A percentile compares a stretch with the other conserved stretches of the same genome.
Conservation (phyloP, 768 basidiomycete species). For the Suillus plorans region DNA sequence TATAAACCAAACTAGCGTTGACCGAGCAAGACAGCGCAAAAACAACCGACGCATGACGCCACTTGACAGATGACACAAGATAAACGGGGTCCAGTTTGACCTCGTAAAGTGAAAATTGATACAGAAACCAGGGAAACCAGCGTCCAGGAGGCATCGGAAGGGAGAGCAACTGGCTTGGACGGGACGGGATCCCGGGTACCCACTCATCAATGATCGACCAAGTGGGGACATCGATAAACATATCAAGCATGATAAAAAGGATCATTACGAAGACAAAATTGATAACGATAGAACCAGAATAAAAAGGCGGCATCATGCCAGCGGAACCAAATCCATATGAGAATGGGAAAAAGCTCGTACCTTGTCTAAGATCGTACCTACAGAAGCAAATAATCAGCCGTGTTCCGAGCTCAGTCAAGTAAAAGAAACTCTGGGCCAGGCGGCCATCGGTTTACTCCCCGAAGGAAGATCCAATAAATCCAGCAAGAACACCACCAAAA, state of each 20-base stretch:
- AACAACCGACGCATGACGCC: not conserved
- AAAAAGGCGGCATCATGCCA: not conserved
- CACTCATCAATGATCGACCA: not conserved
- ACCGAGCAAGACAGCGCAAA: not conserved
- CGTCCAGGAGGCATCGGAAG: not conserved
- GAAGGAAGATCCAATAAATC: slow-evolving; percentile 8
- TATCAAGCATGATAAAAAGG: not conserved
- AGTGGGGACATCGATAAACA: not conserved
- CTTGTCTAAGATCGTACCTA: slow-evolving; percentile 96
- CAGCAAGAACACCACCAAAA: not conserved
- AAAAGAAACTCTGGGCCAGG: not conserved
- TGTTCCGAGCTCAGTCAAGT: not conserved
- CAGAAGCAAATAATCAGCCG: slow-evolving; percentile 12
- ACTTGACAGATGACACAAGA: not conserved
- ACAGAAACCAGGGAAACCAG: not conserved
- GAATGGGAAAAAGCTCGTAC: slow-evolving; percentile 37
- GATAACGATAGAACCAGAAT: slow-evolving; percentile 11
- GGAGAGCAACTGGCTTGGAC: not conserved
- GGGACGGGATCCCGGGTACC: not conserved
- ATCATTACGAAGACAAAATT: not conserved
- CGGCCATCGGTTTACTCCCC: not conserved
- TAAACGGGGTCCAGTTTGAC: not conserved
- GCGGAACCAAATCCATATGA: slow-evolving; percentile 8
- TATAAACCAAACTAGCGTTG: not conserved
- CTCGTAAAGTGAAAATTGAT: not conserved